Percentiles rank a stretch among this genome's conserved stretches.
phyloP scores from a whole-genome alignment of 305 asterid genomes.

The Solanum hybrid region DNA sequence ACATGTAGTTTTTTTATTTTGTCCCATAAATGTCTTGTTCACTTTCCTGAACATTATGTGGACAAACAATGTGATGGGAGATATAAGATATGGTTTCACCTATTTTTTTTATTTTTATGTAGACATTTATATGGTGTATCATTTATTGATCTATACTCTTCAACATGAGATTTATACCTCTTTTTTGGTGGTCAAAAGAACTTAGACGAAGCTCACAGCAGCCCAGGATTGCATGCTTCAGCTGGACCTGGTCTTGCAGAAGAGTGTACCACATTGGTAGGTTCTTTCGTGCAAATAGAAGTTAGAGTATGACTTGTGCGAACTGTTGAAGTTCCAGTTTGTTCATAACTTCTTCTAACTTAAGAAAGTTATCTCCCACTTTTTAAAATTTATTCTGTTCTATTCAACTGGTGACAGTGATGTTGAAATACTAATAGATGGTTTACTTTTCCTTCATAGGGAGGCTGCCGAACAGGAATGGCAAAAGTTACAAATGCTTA shows the following conservation, averaged over 20 bases:
- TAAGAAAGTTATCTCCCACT: not conserved
- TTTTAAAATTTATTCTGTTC: not conserved
- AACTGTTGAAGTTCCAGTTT: constrained; percentile 5
- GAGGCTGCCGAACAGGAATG: constrained; percentile 90
- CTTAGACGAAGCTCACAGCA: constrained; percentile 78
- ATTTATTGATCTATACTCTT: not conserved
- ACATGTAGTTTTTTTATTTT: not conserved
- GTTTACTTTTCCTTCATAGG: constrained; percentile 28
- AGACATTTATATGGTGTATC: not conserved
- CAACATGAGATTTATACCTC: constrained; percentile 7
- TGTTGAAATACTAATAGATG: not conserved
- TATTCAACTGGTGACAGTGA: not conserved
- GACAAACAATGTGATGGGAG: not conserved
- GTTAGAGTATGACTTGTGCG: not conserved
- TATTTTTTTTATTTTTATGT: not conserved
- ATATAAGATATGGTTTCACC: not conserved
- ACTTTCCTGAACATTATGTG: not conserved
- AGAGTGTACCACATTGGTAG: constrained; percentile 74
- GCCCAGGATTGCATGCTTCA: constrained; percentile 81
- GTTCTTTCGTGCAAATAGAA: not conserved
- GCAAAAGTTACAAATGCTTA: constrained; percentile 71
- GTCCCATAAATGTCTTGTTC: not conserved
- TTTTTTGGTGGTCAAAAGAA: constrained; percentile 36
- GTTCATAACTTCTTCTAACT: not conserved
- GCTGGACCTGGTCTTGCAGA: constrained; percentile 90